Percentiles rank a stretch among this genome's conserved stretches.
These are phyloP conservation scores for Coriaria nepalensis DNA, from an alignment of 306 rosid species.

Conservation along the genomic window DNA sequence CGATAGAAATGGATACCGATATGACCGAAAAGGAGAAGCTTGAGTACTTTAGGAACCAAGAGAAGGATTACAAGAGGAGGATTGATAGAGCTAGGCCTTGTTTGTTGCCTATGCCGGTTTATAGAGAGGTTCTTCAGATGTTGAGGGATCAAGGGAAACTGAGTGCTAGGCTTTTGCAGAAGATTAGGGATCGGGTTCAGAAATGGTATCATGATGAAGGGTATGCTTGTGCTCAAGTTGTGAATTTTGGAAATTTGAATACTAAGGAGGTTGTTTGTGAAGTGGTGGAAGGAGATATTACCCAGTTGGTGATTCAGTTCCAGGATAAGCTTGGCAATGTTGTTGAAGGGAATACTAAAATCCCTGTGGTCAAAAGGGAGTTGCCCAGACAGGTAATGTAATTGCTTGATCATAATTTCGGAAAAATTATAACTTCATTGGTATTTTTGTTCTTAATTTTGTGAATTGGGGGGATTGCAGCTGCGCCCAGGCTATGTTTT, in stretches of 20 bases:
- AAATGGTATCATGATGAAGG: slow-evolving; percentile 97
- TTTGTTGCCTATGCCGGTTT: slow-evolving; percentile 48
- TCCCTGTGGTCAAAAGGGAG: slow-evolving; percentile 64
- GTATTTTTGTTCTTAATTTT: slow-evolving; percentile 20
- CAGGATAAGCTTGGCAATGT: slow-evolving; percentile 93
- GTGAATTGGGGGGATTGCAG: slow-evolving; percentile 21
- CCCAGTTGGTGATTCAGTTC: slow-evolving; percentile 58
- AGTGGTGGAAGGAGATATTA: slow-evolving; percentile 96
- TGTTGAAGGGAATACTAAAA: slow-evolving; percentile 80
- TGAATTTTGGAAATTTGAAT: slow-evolving; percentile 84
- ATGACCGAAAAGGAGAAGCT: slow-evolving; percentile 91
- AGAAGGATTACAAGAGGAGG: slow-evolving; percentile 81
- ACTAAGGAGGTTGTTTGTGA: slow-evolving; percentile 94
- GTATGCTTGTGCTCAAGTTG: slow-evolving; percentile 91
- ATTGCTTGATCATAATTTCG: no score
- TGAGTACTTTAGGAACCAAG: slow-evolving; percentile 53
- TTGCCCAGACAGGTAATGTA: slow-evolving; percentile 65
- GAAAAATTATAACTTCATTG: neutral
- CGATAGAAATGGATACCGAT: slow-evolving; percentile 71
- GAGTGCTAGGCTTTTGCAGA: slow-evolving; percentile 85
- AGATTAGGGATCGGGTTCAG: slow-evolving; percentile 80
- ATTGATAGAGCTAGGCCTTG: slow-evolving; percentile 69
- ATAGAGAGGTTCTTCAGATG: slow-evolving; percentile 54
- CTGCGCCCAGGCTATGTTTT: slow-evolving; percentile 70
- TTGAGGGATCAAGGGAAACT: slow-evolving; percentile 57